phyloP scores from a whole-genome alignment of 1,284 basidiomycete species.

The Mycosarcoma maydis region DNA sequence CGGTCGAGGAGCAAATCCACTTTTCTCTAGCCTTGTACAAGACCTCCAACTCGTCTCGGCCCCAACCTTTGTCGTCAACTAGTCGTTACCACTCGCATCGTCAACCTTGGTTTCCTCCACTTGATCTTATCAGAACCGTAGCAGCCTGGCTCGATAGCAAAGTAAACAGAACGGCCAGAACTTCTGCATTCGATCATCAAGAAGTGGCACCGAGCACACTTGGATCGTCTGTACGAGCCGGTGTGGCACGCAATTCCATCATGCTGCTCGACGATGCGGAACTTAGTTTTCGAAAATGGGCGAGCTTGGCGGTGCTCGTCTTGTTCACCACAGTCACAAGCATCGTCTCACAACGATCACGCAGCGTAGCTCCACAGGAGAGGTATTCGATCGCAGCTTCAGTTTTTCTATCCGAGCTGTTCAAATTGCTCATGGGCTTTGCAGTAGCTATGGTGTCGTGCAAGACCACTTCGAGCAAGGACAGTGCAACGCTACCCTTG shows the following conservation, averaged over 20 bases:
- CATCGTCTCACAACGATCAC: constrained; percentile 32
- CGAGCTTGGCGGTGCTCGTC: constrained; percentile 23
- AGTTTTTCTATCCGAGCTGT: constrained; percentile 31
- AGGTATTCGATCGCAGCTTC: constrained; percentile 32
- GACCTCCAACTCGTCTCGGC: too few relatives aligned
- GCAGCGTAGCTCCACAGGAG: neutral
- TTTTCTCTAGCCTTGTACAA: too few relatives aligned
- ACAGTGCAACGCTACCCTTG: constrained; percentile 13
- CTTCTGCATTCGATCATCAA: too few relatives aligned
- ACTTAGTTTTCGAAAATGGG: constrained; percentile 19
- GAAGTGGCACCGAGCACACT: neutral
- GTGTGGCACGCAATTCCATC: neutral
- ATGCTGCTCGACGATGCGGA: neutral
- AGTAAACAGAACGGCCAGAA: too few relatives aligned
- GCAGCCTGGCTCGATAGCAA: too few relatives aligned
- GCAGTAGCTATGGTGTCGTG: constrained; percentile 1
- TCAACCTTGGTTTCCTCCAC: neutral
- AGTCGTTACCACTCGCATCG: too few relatives aligned
- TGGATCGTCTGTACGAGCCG: neutral
- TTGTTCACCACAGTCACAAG: constrained; percentile 39
- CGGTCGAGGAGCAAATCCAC: too few relatives aligned
- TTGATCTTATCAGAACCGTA: neutral
- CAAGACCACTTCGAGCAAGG: neutral
- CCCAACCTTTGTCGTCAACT: too few relatives aligned
- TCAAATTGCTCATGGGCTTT: constrained; percentile 32